phyloP scores from a whole-genome alignment of 2,329 filamentous ascomycete species.

The Neonectria sp. region DNA sequence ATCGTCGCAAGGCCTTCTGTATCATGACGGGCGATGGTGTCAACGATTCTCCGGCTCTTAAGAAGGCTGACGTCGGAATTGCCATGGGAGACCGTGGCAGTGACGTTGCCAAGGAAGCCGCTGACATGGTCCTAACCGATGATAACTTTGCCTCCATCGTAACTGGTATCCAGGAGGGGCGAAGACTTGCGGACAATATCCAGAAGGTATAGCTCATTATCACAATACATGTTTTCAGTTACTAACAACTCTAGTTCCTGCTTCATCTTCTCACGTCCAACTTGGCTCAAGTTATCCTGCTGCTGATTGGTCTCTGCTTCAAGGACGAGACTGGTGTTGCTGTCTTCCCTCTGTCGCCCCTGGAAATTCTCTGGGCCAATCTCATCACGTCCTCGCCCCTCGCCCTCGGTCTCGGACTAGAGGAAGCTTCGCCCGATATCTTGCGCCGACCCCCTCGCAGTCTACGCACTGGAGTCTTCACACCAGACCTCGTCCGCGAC shows the following conservation, averaged over 20 bases:
- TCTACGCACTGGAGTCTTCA: conserved; percentile 74
- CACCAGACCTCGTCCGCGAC: conserved; percentile 74
- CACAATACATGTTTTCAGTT: background rate
- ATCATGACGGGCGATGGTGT: conserved; percentile 85
- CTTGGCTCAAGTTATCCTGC: conserved; percentile 77
- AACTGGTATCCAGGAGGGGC: conserved; percentile 79
- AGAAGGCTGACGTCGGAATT: conserved; percentile 82
- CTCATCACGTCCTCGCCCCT: conserved; percentile 81
- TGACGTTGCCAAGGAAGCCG: conserved; percentile 84
- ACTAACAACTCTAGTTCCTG: conserved; percentile 62
- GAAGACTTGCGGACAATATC: conserved; percentile 80
- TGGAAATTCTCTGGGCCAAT: conserved; percentile 85
- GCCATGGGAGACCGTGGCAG: conserved; percentile 81
- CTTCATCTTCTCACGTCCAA: conserved; percentile 79
- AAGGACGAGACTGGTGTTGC: conserved; percentile 72
- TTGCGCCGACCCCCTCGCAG: conserved; percentile 76
- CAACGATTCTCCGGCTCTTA: conserved; percentile 81
- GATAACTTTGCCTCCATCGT: conserved; percentile 90
- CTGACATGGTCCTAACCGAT: conserved; percentile 90
- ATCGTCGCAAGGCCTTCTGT: conserved; percentile 76
- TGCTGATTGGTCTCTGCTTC: conserved; percentile 79
- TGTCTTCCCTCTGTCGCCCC: conserved; percentile 79
- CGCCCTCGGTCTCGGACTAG: conserved; percentile 80
- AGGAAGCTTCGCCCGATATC: conserved; percentile 78
- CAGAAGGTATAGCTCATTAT: conserved; percentile 69